Evolutionary conservation across 208 protist species (phyloP), one percentile per base, ranked within the genome.

Genomic region (Leishmania tarentolae): DNA sequence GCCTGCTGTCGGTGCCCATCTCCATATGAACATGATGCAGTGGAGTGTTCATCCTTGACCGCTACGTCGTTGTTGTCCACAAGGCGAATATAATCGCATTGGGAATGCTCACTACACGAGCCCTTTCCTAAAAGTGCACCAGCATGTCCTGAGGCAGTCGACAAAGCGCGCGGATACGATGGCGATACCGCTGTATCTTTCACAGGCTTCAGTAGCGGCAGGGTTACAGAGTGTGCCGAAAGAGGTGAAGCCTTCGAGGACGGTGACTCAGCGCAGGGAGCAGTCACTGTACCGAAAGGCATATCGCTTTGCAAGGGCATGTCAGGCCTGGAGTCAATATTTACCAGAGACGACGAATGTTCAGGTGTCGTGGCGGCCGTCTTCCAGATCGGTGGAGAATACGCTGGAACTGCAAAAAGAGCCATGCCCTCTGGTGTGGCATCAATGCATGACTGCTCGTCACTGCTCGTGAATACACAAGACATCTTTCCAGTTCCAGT

Each of bases 321-420:
- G 37, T 13, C 42, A 56, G 56, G 11, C 5, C 46, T 35, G 31
- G 69, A 65, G 7, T 81, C 76, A 6, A 85, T 1, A 3, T 24
- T 15, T 13, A 78, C 70, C 19, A 74, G 72, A 65, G 69, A 65
- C 35, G 76, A 52, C 24, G n/a, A 37, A 56, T 69, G 52, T 3
- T 84, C 76, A 24, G 47, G 37, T 46, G 56, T 19, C 13, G 76
- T 1, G 17, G 15, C 19, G 21, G 81, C 85, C 11, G 91, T 94
- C 66, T 76, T 83, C 92, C 94, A 97, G 46, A 97, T 91, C 0
- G 94, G 92, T 66, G 91, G 92, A 21, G 79, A 87, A 77, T 95
- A 97, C 28, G 94, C 92, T 1, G 94, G 94, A 37, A 97, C 94
- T 28, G 92, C 91, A 85, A 97, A 95, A 6, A 97, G 84, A 2